These are phyloP conservation scores for Aspergillus spinulosporus DNA, from an alignment of 2,329 filamentous ascomycete species.

Conservation along the genomic window DNA sequence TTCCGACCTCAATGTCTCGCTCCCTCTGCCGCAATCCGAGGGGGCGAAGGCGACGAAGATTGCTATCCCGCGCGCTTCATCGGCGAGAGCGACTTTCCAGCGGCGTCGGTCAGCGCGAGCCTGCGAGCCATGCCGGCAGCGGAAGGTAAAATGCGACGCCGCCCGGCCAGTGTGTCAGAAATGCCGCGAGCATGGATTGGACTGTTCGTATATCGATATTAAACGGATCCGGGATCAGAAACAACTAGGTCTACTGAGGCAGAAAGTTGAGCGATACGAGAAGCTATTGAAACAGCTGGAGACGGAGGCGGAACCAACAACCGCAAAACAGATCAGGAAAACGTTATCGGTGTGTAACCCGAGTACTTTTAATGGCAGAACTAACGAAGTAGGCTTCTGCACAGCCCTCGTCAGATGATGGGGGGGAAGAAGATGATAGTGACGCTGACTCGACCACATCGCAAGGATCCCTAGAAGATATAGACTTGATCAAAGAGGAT, in stretches of 20 bases:
- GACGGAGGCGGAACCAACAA: conserved; percentile 23
- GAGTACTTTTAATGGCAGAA: neutral
- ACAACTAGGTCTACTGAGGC: conserved; percentile 27
- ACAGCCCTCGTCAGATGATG: conserved; percentile 9
- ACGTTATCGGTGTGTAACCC: conserved; percentile 19
- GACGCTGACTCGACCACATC: conserved; percentile 27
- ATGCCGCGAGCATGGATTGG: conserved; percentile 28
- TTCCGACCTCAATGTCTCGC: neutral
- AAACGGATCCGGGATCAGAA: conserved; percentile 41
- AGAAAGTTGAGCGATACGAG: conserved; percentile 32
- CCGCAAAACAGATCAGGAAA: conserved; percentile 28
- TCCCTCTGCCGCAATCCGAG: neutral
- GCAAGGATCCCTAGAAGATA: conserved; percentile 41
- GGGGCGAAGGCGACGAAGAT: conserved; percentile 24
- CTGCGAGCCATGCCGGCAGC: conserved; percentile 38
- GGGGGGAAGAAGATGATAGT: conserved; percentile 18
- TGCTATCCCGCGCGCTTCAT: conserved; percentile 31
- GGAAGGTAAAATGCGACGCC: conserved; percentile 40
- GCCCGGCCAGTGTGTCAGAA: conserved; percentile 30
- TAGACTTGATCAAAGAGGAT: conserved; percentile 46
- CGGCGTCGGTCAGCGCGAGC: conserved; percentile 35
- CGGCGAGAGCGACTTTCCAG: conserved; percentile 19
- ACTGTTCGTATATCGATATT: conserved; percentile 35
- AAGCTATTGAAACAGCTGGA: conserved; percentile 29
- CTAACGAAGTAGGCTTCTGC: conserved; percentile 2